These are phyloP conservation scores for Hypomontagnella submonticulosa DNA, from an alignment of 495 filamentous ascomycete genomes.

Conservation along the genomic window DNA sequence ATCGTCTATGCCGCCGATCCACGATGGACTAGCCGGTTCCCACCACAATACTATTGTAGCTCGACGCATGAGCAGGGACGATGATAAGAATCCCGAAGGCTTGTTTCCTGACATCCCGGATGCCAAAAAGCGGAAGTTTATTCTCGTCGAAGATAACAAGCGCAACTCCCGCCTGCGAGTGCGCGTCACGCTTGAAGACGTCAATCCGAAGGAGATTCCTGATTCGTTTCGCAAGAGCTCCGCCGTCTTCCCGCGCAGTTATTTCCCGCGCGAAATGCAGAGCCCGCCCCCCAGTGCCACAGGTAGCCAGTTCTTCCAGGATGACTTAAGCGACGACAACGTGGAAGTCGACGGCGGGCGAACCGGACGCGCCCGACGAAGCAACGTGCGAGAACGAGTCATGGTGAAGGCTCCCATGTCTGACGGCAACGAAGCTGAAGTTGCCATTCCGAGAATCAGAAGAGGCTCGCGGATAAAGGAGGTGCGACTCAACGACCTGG, in stretches of 20 bases:
- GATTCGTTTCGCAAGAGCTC: constrained; percentile 91
- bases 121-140: constrained; percentile 92
- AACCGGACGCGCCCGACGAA: constrained; percentile 44
- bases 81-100: constrained; percentile 64
- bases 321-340: constrained; percentile 60
- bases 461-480: constrained; percentile 77
- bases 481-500: constrained; percentile 87
- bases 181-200: constrained; percentile 84
- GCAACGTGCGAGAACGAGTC: constrained; percentile 56
- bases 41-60: constrained; percentile 53
- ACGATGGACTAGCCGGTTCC: constrained; percentile 69
- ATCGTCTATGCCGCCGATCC: constrained; percentile 77
- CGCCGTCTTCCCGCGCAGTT: constrained; percentile 89
- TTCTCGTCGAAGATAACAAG: constrained; percentile 89
- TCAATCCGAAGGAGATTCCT: constrained; percentile 92
- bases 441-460: constrained; percentile 78
- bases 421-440: constrained; percentile 67
- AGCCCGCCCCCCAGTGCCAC: constrained; percentile 74
- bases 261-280: constrained; percentile 88
- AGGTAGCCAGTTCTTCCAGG: constrained; percentile 72
- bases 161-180: constrained; percentile 83
- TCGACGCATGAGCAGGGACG: constrained; percentile 46
- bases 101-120: constrained; percentile 89
- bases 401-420: constrained; percentile 77
- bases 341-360: constrained; percentile 63